Percentiles rank a stretch among this genome's conserved stretches.
These are phyloP conservation scores for Fusarium sp. DNA, from an alignment of 2,329 filamentous ascomycete genomes.

Conservation along the genomic window DNA sequence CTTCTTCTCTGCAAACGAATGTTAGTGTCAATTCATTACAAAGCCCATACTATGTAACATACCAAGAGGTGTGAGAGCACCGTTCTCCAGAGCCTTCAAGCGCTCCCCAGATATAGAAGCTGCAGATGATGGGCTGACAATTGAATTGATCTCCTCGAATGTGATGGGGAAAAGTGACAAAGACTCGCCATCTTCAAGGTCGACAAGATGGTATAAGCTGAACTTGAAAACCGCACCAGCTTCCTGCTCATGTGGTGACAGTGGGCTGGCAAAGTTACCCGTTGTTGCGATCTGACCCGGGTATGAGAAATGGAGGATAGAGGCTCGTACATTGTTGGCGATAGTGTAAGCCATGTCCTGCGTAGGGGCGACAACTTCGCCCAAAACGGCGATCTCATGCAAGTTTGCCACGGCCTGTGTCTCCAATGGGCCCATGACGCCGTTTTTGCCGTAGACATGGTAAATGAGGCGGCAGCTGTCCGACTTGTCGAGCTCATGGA, in stretches of 20 bases:
- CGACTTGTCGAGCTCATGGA: constrained; percentile 37
- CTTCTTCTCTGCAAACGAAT: background rate
- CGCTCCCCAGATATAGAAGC: background rate
- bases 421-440: constrained; percentile 51
- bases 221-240: constrained; percentile 56
- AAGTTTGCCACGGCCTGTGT: constrained; percentile 36
- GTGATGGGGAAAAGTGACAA: background rate
- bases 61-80: background rate
- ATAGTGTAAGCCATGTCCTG: constrained; percentile 58
- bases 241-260: constrained; percentile 42
- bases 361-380: constrained; percentile 58
- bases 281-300: constrained; percentile 61
- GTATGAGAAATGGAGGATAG: constrained; percentile 60
- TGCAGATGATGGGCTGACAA: background rate
- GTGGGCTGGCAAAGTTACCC: constrained; percentile 59
- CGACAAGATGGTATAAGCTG: constrained; percentile 61
- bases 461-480: constrained; percentile 56
- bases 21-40: background rate
- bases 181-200: constrained; percentile 46
- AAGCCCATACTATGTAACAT: background rate
- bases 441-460: constrained; percentile 59
- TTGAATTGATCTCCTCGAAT: background rate
- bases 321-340: constrained; percentile 56
- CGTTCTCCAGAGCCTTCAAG: background rate
- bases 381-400: constrained; percentile 60